Percentiles rank a stretch among this genome's conserved stretches.
Evolutionary conservation across 225 moss, liverwort and hornwort genomes (phyloP).

Genomic region (Climacium dendroides): DNA sequence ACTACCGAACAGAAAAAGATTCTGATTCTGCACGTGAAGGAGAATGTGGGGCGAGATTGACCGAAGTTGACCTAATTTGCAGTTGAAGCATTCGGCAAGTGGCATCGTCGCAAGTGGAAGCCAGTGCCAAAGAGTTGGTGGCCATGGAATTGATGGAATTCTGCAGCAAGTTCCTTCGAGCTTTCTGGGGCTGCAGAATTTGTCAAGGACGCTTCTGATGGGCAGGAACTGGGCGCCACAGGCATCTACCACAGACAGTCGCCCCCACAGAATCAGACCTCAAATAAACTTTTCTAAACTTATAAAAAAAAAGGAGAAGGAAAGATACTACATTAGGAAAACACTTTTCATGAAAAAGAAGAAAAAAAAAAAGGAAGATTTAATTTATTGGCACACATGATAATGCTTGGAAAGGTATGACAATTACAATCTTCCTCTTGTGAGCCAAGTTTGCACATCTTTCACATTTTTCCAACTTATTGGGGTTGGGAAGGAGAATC

Average conservation of each 20-base stretch:
- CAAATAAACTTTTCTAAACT: background rate
- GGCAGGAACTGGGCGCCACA: background rate
- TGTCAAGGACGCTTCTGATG: background rate
- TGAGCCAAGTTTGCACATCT: accelerated
- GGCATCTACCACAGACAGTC: background rate
- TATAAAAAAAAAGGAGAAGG: background rate
- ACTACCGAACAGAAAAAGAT: background rate
- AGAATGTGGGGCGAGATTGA: background rate
- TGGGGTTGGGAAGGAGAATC: accelerated
- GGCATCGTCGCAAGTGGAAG: background rate
- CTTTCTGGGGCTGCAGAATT: background rate
- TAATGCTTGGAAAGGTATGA: background rate
- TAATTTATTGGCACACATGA: background rate
- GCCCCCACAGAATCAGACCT: background rate
- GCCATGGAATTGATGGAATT: background rate
- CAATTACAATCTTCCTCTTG: background rate
- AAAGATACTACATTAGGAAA: background rate
- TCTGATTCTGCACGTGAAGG: background rate
- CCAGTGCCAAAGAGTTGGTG: background rate
- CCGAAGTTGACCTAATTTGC: background rate
- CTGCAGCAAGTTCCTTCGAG: background rate
- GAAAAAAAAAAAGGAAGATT: background rate
- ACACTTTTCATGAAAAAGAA: too few relatives aligned
- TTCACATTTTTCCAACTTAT: background rate
- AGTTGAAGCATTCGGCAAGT: background rate